phyloP scores from a whole-genome alignment of 2,329 filamentous ascomycete species.

The Macroventuria anomochaeta region DNA sequence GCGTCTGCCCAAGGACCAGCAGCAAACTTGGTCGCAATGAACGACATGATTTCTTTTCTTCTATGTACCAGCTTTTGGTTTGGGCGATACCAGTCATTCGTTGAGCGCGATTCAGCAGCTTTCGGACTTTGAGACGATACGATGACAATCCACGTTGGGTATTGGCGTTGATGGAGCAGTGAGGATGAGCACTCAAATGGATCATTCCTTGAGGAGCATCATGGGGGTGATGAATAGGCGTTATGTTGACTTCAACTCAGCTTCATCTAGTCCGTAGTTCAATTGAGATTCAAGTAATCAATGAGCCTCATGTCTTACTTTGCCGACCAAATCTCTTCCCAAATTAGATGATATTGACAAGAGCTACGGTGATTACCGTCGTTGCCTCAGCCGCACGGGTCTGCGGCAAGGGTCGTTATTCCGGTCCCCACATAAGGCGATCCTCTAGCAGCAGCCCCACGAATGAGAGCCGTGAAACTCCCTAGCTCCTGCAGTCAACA shows the following conservation, averaged over 20 bases:
- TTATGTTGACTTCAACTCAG: neutral
- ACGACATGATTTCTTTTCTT: conserved; percentile 5
- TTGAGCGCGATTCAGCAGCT: conserved; percentile 7
- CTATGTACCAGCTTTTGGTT: conserved; percentile 13
- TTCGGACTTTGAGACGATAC: conserved; percentile 15
- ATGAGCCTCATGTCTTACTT: neutral
- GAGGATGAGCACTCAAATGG: conserved; percentile 6
- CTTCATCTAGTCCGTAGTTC: conserved; percentile 11
- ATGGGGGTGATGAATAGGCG: conserved; percentile 1
- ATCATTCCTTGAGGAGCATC: conserved; percentile 5
- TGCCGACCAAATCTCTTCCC: too few species aligned
- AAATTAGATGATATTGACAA: too few species aligned
- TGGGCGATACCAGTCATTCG: conserved; percentile 18
- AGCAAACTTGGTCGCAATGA: neutral
- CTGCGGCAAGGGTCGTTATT: conserved; percentile 2
- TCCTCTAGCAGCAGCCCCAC: neutral
- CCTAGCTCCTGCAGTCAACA: conserved; percentile 10
- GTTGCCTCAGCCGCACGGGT: conserved; percentile 4
- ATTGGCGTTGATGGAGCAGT: conserved; percentile 18
- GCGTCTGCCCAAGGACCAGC: conserved; percentile 49
- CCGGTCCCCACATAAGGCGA: conserved; percentile 1
- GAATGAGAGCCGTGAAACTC: conserved; percentile 3
- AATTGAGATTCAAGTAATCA: neutral
- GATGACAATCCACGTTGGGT: conserved; percentile 11
- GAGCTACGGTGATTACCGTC: neutral